These are phyloP conservation scores for Geopyxis carbonaria DNA, from an alignment of 495 filamentous ascomycete genomes.

Conservation along the genomic window DNA sequence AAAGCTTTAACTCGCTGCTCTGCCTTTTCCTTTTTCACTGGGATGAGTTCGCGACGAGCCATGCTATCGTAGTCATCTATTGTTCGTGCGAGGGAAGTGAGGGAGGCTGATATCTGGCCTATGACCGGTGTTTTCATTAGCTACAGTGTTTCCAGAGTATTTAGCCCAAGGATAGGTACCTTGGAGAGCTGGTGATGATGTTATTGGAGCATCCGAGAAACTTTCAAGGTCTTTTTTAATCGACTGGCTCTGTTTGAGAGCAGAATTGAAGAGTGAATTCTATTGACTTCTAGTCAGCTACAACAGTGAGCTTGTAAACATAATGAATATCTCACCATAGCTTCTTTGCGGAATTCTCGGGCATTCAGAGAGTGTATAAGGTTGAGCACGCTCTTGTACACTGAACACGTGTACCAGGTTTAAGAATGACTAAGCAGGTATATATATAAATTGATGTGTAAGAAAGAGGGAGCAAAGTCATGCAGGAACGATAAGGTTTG, in stretches of 20 bases:
- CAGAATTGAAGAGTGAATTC: conserved; percentile 93
- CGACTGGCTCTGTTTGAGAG: conserved; percentile 76
- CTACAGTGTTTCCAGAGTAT: not conserved
- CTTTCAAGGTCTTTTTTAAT: conserved; percentile 69
- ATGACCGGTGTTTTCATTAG: conserved; percentile 23
- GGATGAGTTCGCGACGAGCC: conserved; percentile 71
- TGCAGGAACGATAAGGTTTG: no score
- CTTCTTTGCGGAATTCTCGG: no score
- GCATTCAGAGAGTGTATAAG: no score
- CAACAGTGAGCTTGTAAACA: no score
- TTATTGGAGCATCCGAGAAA: conserved; percentile 46
- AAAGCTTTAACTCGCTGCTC: conserved; percentile 73
- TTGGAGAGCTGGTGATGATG: conserved; percentile 48
- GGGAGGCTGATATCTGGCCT: conserved; percentile 67
- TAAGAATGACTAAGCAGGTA: no score
- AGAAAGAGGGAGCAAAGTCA: no score
- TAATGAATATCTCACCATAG: no score
- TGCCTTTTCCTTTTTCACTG: conserved; percentile 79
- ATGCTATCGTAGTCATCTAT: conserved; percentile 82
- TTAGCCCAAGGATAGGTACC: conserved; percentile 26
- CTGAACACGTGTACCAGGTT: no score
- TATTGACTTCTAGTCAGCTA: no score
- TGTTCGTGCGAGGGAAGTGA: conserved; percentile 77
- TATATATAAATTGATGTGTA: no score
- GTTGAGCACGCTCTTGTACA: no score